phyloP scores from a whole-genome alignment of 75 land plant genomes.

The Picea glauca region DNA sequence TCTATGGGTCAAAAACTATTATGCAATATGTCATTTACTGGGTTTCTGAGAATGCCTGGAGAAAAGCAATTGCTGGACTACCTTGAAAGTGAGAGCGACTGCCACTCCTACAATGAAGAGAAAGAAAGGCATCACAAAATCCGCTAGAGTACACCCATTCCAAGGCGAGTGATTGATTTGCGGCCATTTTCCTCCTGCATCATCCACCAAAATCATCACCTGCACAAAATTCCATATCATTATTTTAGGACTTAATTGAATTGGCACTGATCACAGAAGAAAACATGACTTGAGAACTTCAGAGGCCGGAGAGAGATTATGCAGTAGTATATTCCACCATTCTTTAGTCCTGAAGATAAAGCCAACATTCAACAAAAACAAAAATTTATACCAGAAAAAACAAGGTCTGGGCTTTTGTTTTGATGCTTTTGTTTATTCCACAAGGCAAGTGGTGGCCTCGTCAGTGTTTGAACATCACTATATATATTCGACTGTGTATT shows the following conservation, averaged over 20 bases:
- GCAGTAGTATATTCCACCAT: background rate
- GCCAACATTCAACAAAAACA: background rate
- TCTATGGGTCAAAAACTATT: background rate
- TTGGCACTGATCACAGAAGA: too few species aligned
- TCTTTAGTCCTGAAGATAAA: background rate
- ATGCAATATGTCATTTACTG: background rate
- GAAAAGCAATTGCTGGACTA: too few species aligned
- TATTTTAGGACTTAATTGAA: background rate
- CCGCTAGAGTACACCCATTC: conserved; percentile 79
- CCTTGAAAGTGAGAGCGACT: conserved; percentile 69
- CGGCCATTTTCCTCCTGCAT: conserved; percentile 79
- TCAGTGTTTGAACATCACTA: background rate
- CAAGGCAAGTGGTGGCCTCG: too few species aligned
- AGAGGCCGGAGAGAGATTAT: too few species aligned
- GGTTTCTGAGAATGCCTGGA: background rate
- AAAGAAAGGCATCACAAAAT: conserved; percentile 83
- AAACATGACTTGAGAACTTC: too few species aligned
- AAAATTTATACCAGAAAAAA: background rate
- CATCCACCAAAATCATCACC: conserved; percentile 83
- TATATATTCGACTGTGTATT: too few species aligned
- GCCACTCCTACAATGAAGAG: conserved; percentile 81
- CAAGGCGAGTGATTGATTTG: conserved; percentile 74
- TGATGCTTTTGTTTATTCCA: too few species aligned
- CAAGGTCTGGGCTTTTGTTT: background rate
- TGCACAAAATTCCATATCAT: conserved; percentile 11